phyloP scores from a whole-genome alignment of 108 stramenopile genomes.

The Nitzschia inconspicua region DNA sequence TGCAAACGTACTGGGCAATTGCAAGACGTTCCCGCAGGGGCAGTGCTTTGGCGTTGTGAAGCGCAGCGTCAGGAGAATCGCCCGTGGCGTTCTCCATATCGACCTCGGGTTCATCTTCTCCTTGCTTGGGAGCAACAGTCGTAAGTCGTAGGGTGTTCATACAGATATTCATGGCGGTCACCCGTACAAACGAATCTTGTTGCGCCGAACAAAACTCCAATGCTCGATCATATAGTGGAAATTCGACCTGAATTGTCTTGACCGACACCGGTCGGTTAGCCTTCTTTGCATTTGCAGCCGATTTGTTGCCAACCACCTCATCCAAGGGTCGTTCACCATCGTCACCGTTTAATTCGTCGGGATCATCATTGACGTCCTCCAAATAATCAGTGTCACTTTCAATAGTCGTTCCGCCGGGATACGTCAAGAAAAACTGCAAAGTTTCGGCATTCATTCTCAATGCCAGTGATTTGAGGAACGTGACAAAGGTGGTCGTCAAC shows the following conservation, averaged over 20 bases:
- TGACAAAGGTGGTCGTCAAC: conserved; percentile 78
- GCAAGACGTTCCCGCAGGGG: conserved; percentile 76
- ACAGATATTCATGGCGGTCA: conserved; percentile 89
- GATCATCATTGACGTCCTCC: conserved; percentile 1
- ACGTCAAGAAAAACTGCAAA: conserved; percentile 81
- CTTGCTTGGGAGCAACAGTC: conserved; percentile 31
- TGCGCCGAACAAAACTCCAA: conserved; percentile 80
- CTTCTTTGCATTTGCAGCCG: neutral
- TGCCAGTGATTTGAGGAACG: conserved; percentile 81
- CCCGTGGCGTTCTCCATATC: conserved; percentile 12
- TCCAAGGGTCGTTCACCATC: conserved; percentile 34
- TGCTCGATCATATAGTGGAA: conserved; percentile 82
- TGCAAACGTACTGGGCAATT: conserved; percentile 78
- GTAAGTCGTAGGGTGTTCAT: conserved; percentile 81
- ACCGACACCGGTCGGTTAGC: conserved; percentile 15
- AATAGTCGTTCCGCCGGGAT: conserved; percentile 27
- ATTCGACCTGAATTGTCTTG: conserved; percentile 46
- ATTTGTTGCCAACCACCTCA: conserved; percentile 10
- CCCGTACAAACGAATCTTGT: conserved; percentile 81
- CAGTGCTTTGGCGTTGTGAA: conserved; percentile 62
- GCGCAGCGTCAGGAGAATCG: conserved; percentile 54
- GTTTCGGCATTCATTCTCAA: conserved; percentile 87
- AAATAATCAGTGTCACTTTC: conserved; percentile 22
- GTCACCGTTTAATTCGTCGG: neutral
- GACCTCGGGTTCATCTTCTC: conserved; percentile 15